Conservation (phyloP, 345 rosid genomes). For the Citrus maxima region DNA sequence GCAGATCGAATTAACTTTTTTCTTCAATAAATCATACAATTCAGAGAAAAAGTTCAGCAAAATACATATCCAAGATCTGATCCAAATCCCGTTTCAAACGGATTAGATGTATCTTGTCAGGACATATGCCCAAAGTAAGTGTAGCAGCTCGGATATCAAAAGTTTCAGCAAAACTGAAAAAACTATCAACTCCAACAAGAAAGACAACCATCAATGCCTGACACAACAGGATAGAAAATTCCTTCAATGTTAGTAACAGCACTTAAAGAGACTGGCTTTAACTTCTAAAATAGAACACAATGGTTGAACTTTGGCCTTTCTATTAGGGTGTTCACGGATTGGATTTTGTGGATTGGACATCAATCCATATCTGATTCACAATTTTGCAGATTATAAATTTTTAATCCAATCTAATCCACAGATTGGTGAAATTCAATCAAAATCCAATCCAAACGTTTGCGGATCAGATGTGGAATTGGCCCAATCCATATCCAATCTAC, state of each 20-base stretch:
- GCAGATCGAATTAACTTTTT: constrained; percentile 8
- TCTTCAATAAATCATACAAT: not conserved
- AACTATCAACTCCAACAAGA: not conserved
- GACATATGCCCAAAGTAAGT: not conserved
- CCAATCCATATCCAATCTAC: too few relatives aligned
- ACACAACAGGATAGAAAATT: not conserved
- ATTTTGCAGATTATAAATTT: too few relatives aligned
- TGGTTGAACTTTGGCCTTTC: not conserved
- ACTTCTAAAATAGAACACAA: not conserved
- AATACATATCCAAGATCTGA: not conserved
- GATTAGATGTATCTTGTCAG: not conserved
- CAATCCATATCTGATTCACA: too few relatives aligned
- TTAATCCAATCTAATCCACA: too few relatives aligned
- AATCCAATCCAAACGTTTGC: too few relatives aligned
- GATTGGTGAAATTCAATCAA: too few relatives aligned
- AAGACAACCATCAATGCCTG: not conserved
- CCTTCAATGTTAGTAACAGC: not conserved
- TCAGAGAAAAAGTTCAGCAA: not conserved
- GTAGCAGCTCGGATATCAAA: not conserved
- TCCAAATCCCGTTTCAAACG: not conserved
- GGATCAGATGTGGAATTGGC: too few relatives aligned
- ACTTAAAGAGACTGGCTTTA: not conserved
- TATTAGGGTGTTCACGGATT: too few relatives aligned
- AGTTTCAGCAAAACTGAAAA: not conserved
- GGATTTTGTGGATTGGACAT: too few relatives aligned